Evolutionary conservation across 225 moss, liverwort and hornwort genomes (phyloP).

Genomic region (Bryum argenteum): DNA sequence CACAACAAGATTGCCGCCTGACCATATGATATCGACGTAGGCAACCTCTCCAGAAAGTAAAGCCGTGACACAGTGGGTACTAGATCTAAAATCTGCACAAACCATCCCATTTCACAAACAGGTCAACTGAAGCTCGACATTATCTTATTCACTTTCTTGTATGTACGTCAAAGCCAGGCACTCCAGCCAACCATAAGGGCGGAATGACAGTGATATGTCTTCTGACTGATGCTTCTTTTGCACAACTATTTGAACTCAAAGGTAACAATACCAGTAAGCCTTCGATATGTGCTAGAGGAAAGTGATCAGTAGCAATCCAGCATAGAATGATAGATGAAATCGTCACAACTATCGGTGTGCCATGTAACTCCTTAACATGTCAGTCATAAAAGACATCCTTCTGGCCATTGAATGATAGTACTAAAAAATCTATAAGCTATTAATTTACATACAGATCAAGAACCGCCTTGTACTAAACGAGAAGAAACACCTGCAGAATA

Average conservation of each 20-base stretch:
- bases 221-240: slow-evolving; percentile 30
- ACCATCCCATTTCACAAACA: slow-evolving; percentile 7
- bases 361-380: slow-evolving; percentile 13
- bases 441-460: neutral
- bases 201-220: slow-evolving; percentile 32
- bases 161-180: slow-evolving; percentile 29
- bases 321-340: neutral
- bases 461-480: slow-evolving; percentile 12
- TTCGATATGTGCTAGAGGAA: slow-evolving; percentile 32
- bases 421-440: slow-evolving; percentile 7
- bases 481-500: neutral
- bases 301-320: neutral
- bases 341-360: slow-evolving; percentile 6
- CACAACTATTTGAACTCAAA: slow-evolving; percentile 46
- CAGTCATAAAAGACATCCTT: neutral
- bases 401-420: neutral
- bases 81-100: slow-evolving; percentile 81
- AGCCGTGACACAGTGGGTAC: slow-evolving; percentile 80
- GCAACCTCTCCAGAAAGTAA: slow-evolving; percentile 85
- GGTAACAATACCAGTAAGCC: slow-evolving; percentile 34
- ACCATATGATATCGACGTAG: slow-evolving; percentile 82
- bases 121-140: neutral
- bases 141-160: neutral
- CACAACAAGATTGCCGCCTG: slow-evolving; percentile 92
- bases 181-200: slow-evolving; percentile 30